Percentiles rank a stretch among this genome's conserved stretches.
phyloP scores from a whole-genome alignment of 345 rosid genomes.

The Lepidium africanum region DNA sequence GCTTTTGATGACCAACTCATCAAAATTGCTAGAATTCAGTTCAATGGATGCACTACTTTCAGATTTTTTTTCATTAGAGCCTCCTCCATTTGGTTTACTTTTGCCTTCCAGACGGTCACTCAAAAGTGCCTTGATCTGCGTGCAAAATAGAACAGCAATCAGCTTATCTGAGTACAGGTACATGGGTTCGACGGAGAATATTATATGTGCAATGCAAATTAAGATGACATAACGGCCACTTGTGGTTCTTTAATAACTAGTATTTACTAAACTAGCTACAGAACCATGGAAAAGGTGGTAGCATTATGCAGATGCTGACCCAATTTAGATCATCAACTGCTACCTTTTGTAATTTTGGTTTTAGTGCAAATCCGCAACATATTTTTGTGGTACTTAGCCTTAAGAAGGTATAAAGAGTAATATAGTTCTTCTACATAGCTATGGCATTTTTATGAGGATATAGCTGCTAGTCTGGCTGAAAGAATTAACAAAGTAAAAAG shows the following conservation, averaged over 20 bases:
- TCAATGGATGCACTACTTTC: conserved; percentile 68
- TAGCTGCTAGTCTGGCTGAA: background rate
- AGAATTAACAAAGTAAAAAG: background rate
- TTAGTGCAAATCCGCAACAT: background rate
- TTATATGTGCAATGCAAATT: background rate
- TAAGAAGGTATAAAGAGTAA: background rate
- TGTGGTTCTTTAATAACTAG: background rate
- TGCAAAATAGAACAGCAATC: background rate
- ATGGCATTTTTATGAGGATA: background rate
- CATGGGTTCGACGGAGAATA: background rate
- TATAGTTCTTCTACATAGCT: background rate
- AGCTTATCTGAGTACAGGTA: background rate
- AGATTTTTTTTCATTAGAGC: conserved; percentile 46
- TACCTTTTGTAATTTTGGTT: background rate
- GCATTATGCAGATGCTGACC: background rate
- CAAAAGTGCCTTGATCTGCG: conserved; percentile 73
- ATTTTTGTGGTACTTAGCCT: background rate
- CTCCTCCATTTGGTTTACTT: conserved; percentile 48
- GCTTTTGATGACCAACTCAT: conserved; percentile 88
- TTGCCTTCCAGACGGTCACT: conserved; percentile 86
- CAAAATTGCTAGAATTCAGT: conserved; percentile 78
- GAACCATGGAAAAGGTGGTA: background rate
- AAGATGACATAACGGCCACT: background rate
- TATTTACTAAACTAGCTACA: background rate
- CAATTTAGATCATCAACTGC: background rate